Conservation (phyloP, 2,329 filamentous ascomycete species). For the Neopestalotiopsis rosae region DNA sequence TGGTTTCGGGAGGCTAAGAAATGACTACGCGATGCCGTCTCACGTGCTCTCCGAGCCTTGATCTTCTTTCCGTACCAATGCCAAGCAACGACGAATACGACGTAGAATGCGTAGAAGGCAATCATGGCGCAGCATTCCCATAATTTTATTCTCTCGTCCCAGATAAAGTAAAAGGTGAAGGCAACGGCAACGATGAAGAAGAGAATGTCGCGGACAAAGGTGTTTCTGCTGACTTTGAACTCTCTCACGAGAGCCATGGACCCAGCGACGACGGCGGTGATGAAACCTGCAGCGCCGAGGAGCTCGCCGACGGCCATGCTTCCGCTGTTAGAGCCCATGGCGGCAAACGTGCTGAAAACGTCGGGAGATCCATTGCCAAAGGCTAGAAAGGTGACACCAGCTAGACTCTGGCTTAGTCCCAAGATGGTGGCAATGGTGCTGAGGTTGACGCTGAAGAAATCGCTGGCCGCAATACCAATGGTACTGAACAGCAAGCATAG, state of each 20-base stretch:
- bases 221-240: conserved; percentile 87
- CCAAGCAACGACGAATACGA: conserved; percentile 85
- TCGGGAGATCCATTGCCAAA: conserved; percentile 98
- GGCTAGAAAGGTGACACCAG: conserved; percentile 93
- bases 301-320: conserved; percentile 95
- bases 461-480: conserved; percentile 95
- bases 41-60: conserved; percentile 64
- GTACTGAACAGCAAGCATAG: conserved; percentile 90
- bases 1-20: conserved; percentile 64
- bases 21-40: conserved; percentile 76
- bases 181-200: conserved; percentile 89
- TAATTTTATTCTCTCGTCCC: conserved; percentile 80
- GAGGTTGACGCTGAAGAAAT: conserved; percentile 97
- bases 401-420: conserved; percentile 93
- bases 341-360: conserved; percentile 97
- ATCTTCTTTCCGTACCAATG: conserved; percentile 81
- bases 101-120: conserved; percentile 88
- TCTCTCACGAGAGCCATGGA: conserved; percentile 97
- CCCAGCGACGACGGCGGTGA: conserved; percentile 93
- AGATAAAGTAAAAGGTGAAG: conserved; percentile 87
- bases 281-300: conserved; percentile 93
- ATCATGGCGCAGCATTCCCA: conserved; percentile 96
- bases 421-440: conserved; percentile 89
- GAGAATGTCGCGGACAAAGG: conserved; percentile 87
- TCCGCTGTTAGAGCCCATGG: conserved; percentile 96